Base-by-base conservation (phyloP, 805 yeast genomes). In the Spathaspora gorwiae region DNA sequence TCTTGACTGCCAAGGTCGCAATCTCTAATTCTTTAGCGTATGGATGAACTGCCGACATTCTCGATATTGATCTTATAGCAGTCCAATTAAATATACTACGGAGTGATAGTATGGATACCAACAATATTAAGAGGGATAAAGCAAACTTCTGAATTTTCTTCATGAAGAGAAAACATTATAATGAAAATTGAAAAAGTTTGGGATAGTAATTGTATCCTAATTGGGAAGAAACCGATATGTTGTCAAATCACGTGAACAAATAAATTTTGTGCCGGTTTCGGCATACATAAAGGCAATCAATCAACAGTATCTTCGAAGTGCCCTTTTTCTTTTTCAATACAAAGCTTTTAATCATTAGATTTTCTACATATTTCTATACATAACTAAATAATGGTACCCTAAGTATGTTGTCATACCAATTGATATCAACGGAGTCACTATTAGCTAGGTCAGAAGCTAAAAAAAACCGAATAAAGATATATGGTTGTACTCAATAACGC, bases 1-100 rank as follows among this genome's bases (percentile, higher is more conserved):
- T 77, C 55, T 82, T 87, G 19, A 94, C 97, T 0, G 98, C 98
- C 56, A 87, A 70, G 39, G 90, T 83, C 15, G 98, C 99, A 39
- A 92, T 78, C 45, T 75, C 69, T 24, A 84, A 75, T 65, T 92
- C 99, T 59, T 69, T 78, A 37, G 74, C 73, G 61, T 80, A 87
- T 11, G 62, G 59, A 37, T 65, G 69, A 7, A 40, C 26, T 9
- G 37, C 14, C 1, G 45, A 27, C 51, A 48, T 48, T 12, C 14
- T 30, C 9, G 40, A 11, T 13, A 31, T 26, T 24, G 13, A 24
- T 24, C 29, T 12, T 6, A 24, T 29, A 3, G 32, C 12, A 9
- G 32, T 29, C 32, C 32, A 11, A 29, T 9, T 29, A 11, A 10
- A 14, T 35, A 24, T 9, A 10, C 37, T 35, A 10, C 37, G 37